Base-by-base conservation (phyloP, 1,139 yeast species). In the Yamadazyma atmosphaerica region DNA sequence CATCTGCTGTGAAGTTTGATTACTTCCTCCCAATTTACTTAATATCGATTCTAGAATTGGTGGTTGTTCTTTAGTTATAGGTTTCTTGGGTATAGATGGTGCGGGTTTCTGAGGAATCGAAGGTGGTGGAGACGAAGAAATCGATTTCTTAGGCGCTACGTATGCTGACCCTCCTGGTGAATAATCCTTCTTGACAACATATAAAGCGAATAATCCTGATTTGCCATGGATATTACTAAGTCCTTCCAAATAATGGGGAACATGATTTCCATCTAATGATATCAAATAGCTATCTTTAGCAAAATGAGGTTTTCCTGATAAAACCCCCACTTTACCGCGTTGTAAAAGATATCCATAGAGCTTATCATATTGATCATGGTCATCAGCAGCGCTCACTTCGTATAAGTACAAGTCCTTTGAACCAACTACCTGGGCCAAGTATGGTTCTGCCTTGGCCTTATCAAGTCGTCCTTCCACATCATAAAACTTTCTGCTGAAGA, bases 281-380 rank as follows among this genome's bases (percentile, higher is more conserved):
- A 83, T 56, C 34, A 86, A 47, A 56, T 85, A 86, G 2, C 82
- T 72, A 55, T 85, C 94, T 52, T 83, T 84, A 24, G 83, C 81
- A 46, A 71, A 68, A 15, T 56, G 47, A 1, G 75, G 77, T 44
- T 58, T 66, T 15, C 68, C 71, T 26, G 77, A 69, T 33, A 85
- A 63, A 14, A 84, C 92, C 0, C 90, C 94, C 36, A 72, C 79
- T 52, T 81, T 80, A 33, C 60, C 56, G 33, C 77, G 66, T 3
- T 63, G 51, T 29, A 61, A 52, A 47, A 83, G 74, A 54, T 83
- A 83, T 22, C 73, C 68, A 55, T 68, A 79, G 31, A 86, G 60
- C 43, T 70, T 74, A 30, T 67, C 61, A 52, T 68, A 81, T 22
- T 65, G 68, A 2, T 43, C 38, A 4, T 54, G 52, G 12, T 51